Conservation (phyloP, 768 basidiomycete genomes). For the Rhodocollybia butyracea region DNA sequence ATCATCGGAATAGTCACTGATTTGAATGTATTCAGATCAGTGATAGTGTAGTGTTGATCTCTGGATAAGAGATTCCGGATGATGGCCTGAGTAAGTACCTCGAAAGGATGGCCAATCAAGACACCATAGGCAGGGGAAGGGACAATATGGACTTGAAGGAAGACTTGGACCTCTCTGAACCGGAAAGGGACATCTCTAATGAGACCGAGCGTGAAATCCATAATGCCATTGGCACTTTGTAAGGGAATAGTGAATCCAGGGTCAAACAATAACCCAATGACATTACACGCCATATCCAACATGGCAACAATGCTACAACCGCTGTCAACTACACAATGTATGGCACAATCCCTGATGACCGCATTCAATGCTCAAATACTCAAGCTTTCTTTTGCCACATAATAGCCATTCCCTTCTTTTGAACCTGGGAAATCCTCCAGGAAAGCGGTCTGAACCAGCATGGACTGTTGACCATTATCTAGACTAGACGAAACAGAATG, state of each 20-base stretch:
- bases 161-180: neutral
- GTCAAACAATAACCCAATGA: neutral
- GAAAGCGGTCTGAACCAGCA: no score
- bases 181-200: constrained; percentile 11
- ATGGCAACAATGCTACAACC: neutral
- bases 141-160: constrained; percentile 13
- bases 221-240: neutral
- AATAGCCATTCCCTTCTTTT: neutral
- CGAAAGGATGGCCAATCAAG: constrained; percentile 12
- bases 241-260: neutral
- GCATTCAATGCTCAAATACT: neutral
- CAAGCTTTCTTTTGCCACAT: neutral
- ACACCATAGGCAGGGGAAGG: constrained; percentile 12
- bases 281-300: neutral
- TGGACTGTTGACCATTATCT: no score
- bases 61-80: neutral
- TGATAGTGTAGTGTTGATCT: neutral
- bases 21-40: constrained; percentile 4
- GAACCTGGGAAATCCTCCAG: neutral
- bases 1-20: constrained; percentile 2
- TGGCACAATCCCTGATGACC: neutral
- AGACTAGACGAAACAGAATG: no score
- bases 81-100: neutral
- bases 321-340: neutral
- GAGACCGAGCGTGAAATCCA: constrained; percentile 5